phyloP scores from a whole-genome alignment of 176 grass and related monocot species.

The Coix lacrymajobi region DNA sequence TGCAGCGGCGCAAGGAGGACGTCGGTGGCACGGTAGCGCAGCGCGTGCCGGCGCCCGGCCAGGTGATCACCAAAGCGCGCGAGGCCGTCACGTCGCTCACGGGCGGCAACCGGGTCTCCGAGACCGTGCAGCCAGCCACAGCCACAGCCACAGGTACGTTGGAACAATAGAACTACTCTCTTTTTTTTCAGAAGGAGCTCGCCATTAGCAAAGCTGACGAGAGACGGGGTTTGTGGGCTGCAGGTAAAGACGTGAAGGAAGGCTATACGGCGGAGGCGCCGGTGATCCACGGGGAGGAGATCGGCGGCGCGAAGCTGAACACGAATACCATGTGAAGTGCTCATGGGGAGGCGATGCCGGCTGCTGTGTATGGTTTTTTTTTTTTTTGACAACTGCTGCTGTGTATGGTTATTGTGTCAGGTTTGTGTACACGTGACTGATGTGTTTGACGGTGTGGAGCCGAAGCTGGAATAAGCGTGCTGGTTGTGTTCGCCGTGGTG shows the following conservation, averaged over 20 bases:
- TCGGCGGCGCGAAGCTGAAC: neutral
- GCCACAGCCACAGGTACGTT: neutral
- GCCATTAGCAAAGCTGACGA: neutral
- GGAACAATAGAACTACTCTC: neutral
- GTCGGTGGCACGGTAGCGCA: constrained; percentile 15
- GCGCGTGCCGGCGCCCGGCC: constrained; percentile 9
- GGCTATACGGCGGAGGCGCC: neutral
- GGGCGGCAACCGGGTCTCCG: constrained; percentile 39
- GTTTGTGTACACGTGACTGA: neutral
- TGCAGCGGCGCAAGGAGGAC: constrained; percentile 51
- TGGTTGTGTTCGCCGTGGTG: neutral
- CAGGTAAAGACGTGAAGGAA: constrained; percentile 1
- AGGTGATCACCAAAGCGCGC: constrained; percentile 36
- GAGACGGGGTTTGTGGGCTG: neutral
- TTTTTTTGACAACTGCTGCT: no score
- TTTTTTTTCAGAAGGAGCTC: neutral
- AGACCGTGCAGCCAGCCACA: constrained; percentile 22
- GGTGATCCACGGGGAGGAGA: constrained; percentile 13
- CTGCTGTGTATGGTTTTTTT: neutral
- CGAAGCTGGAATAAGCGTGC: neutral
- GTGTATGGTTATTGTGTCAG: neutral
- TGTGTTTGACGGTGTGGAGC: neutral
- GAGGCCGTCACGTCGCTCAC: constrained; percentile 53
- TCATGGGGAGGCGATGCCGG: no score
- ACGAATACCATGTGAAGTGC: neutral